Conservation (phyloP, 768 basidiomycete species). For the Amanita pseudoporphyria region DNA sequence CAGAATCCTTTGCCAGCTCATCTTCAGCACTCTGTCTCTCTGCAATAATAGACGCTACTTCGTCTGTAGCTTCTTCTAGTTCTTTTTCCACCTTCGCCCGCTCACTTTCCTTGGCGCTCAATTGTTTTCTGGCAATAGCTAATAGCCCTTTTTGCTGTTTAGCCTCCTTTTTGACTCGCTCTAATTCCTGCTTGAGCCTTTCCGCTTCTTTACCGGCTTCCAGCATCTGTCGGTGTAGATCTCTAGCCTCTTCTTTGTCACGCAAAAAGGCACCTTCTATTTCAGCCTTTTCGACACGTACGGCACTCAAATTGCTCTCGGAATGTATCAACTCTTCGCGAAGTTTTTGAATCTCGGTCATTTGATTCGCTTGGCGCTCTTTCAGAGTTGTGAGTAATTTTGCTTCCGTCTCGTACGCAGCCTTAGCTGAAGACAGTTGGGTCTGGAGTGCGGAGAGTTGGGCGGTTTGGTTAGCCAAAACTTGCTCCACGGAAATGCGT, state of each 20-base stretch:
- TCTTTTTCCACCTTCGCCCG: conserved; percentile 64
- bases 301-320: conserved; percentile 86
- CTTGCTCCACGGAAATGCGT: conserved; percentile 54
- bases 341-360: conserved; percentile 58
- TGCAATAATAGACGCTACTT: conserved; percentile 37
- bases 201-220: conserved; percentile 71
- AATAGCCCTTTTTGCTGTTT: conserved; percentile 94
- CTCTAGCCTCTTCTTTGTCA: conserved; percentile 92
- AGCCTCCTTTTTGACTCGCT: conserved; percentile 87
- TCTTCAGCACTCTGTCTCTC: conserved; percentile 51
- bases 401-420: conserved; percentile 79
- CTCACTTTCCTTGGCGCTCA: conserved; percentile 75
- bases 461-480: conserved; percentile 55
- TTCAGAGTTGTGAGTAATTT: conserved; percentile 56
- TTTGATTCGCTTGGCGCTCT: conserved; percentile 60
- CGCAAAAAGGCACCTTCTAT: conserved; percentile 77
- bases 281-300: conserved; percentile 86
- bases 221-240: conserved; percentile 75
- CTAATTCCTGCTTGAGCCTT: conserved; percentile 60
- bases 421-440: conserved; percentile 76
- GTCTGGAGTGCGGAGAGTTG: conserved; percentile 76
- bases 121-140: conserved; percentile 92
- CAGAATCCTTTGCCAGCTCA: conserved; percentile 26
- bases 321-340: conserved; percentile 76
- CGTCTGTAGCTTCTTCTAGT: conserved; percentile 52